phyloP scores from a whole-genome alignment of 75 land plant genomes.

The Adiantum capillusveneris region DNA sequence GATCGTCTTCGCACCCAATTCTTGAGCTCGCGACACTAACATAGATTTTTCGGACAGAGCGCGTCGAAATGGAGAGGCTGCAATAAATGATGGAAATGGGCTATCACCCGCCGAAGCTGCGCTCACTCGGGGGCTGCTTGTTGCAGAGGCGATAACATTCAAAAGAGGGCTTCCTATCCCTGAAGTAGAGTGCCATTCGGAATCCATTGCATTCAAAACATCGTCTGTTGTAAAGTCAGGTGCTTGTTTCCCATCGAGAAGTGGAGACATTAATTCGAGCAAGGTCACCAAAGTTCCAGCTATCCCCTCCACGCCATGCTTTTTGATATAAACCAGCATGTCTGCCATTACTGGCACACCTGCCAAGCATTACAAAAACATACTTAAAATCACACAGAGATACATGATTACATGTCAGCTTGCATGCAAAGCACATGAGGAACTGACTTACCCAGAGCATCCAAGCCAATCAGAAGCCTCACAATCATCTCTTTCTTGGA shows the following conservation, averaged over 20 bases:
- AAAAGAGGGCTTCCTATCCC: neutral
- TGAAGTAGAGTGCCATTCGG: slow-evolving; percentile 10
- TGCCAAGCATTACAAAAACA: slow-evolving; percentile 4
- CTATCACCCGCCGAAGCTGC: neutral
- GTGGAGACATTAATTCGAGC: slow-evolving; percentile 11
- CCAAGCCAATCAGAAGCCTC: neutral
- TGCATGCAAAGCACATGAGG: neutral
- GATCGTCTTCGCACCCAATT: too few species aligned
- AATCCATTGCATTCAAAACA: slow-evolving; percentile 13
- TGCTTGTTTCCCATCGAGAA: slow-evolving; percentile 5
- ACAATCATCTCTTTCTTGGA: neutral
- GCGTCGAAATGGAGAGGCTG: slow-evolving; percentile 3
- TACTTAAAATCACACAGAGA: too few species aligned
- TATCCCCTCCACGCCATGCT: slow-evolving; percentile 10
- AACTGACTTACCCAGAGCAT: neutral
- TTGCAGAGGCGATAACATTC: slow-evolving; percentile 4
- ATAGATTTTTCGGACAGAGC: neutral
- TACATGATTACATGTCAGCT: too few species aligned
- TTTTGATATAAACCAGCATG: neutral
- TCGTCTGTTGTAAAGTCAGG: slow-evolving; percentile 21
- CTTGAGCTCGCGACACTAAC: too few species aligned
- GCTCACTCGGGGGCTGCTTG: neutral
- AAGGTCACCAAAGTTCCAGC: slow-evolving; percentile 6
- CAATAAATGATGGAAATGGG: neutral
- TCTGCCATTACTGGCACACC: slow-evolving; percentile 10